Percentiles rank a stretch among this genome's conserved stretches.
These are phyloP conservation scores for Tolypocladium cylindrosporum DNA, from an alignment of 2,329 filamentous ascomycete genomes.

Conservation along the genomic window DNA sequence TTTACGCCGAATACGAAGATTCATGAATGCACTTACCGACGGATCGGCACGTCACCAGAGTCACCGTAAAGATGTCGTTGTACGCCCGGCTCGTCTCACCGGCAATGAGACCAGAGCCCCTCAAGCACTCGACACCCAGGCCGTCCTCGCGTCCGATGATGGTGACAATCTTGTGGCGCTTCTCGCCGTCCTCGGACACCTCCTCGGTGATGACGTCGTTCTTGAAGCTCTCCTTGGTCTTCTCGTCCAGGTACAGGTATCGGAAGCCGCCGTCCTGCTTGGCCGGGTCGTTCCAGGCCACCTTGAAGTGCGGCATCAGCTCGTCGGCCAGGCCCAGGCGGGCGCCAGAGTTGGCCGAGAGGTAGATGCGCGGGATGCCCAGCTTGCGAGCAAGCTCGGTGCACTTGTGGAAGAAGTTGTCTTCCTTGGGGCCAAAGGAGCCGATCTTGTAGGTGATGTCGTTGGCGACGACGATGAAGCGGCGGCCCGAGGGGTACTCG, in stretches of 20 bases:
- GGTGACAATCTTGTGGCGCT: conserved; percentile 86
- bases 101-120: conserved; percentile 94
- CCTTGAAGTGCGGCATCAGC: conserved; percentile 92
- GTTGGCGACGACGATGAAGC: conserved; percentile 95
- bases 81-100: conserved; percentile 95
- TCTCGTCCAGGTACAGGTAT: conserved; percentile 87
- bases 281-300: conserved; percentile 81
- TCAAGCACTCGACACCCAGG: conserved; percentile 92
- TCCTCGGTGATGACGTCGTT: conserved; percentile 69
- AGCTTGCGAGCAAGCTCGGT: conserved; percentile 90
- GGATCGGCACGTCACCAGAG: conserved; percentile 92
- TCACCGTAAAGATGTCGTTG: conserved; percentile 98
- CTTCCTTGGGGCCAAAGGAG: conserved; percentile 91
- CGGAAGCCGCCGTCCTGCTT: conserved; percentile 88
- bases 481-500: conserved; percentile 85
- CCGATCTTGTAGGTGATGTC: conserved; percentile 99
- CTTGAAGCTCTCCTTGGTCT: conserved; percentile 78
- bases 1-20: too few relatives aligned
- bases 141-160: conserved; percentile 91
- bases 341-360: conserved; percentile 97
- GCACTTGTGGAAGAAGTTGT: conserved; percentile 98
- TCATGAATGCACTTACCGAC: conserved; percentile 54
- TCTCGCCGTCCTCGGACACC: conserved; percentile 77
- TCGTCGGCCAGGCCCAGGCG: conserved; percentile 95
- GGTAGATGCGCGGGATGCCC: conserved; percentile 92